Conservation (phyloP, 306 rosid genomes). For the Castanea crenata region DNA sequence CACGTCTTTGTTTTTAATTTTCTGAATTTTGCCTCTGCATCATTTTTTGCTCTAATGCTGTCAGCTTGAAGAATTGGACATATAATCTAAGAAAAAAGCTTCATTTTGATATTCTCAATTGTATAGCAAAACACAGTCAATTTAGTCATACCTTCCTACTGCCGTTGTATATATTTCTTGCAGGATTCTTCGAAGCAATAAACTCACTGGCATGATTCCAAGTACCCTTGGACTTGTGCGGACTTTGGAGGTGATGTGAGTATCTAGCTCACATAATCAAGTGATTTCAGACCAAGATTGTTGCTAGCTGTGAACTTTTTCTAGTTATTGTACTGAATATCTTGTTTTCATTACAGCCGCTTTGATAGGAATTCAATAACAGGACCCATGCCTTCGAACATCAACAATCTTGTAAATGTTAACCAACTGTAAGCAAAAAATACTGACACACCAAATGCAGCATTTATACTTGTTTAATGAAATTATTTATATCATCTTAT, state of each 20-base stretch:
- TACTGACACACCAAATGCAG: background rate
- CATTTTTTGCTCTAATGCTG: background rate
- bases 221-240: conserved; percentile 51
- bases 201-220: conserved; percentile 55
- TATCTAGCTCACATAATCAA: conserved; percentile 17
- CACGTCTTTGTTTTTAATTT: background rate
- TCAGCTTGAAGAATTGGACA: background rate
- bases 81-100: background rate
- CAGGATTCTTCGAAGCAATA: conserved; percentile 63
- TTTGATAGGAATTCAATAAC: conserved; percentile 40
- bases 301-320: background rate
- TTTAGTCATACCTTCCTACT: background rate
- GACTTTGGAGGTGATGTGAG: conserved; percentile 61
- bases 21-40: background rate
- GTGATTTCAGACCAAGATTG: background rate
- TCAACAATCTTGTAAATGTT: conserved; percentile 41
- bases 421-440: conserved; percentile 46
- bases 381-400: conserved; percentile 44
- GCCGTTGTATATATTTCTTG: background rate
- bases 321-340: conserved; percentile 11
- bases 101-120: background rate
- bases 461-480: background rate
- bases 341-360: conserved; percentile 43
- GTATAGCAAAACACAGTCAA: background rate
- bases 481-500: background rate